Percentiles rank a stretch among this genome's conserved stretches.
phyloP scores from a whole-genome alignment of 106 monocot genomes.

The Iris macrosiphon region DNA sequence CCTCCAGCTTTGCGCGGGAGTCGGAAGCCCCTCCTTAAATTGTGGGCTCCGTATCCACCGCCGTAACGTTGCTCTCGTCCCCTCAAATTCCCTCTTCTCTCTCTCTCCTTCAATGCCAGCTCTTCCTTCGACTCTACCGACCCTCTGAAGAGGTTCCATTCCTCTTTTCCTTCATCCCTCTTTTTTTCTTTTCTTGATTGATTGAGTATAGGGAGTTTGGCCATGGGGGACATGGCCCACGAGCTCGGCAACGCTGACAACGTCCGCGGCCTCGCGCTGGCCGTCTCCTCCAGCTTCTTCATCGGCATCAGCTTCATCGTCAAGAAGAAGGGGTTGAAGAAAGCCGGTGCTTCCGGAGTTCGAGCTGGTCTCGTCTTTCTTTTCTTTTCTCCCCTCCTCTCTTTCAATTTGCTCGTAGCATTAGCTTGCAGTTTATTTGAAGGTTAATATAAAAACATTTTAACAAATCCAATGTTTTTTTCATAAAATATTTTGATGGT shows the following conservation, averaged over 20 bases:
- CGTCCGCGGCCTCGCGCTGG: slow-evolving; percentile 11
- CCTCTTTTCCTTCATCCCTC: background rate
- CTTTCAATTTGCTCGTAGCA: no score
- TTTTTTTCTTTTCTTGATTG: background rate
- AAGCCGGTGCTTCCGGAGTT: slow-evolving; percentile 14
- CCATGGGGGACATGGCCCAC: slow-evolving; percentile 4
- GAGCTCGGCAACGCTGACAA: no score
- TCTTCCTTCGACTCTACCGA: background rate
- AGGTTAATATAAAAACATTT: no score
- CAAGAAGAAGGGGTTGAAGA: slow-evolving; percentile 24
- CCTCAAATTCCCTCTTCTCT: background rate
- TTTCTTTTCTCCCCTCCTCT: no score
- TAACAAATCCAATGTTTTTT: no score
- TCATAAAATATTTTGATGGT: no score
- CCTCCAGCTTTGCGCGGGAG: no score
- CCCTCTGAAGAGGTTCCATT: no score
- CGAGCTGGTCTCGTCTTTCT: slow-evolving; percentile 13
- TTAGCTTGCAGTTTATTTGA: no score
- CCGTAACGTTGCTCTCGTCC: slow-evolving; percentile 1
- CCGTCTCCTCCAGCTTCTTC: slow-evolving; percentile 19
- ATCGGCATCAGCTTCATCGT: slow-evolving; percentile 24
- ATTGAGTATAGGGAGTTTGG: background rate
- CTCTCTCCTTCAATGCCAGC: no score
- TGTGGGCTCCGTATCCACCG: background rate
- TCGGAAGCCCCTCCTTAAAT: slow-evolving; percentile 1